phyloP scores from a whole-genome alignment of 176 grass and related monocot species.

The Carex pumila region DNA sequence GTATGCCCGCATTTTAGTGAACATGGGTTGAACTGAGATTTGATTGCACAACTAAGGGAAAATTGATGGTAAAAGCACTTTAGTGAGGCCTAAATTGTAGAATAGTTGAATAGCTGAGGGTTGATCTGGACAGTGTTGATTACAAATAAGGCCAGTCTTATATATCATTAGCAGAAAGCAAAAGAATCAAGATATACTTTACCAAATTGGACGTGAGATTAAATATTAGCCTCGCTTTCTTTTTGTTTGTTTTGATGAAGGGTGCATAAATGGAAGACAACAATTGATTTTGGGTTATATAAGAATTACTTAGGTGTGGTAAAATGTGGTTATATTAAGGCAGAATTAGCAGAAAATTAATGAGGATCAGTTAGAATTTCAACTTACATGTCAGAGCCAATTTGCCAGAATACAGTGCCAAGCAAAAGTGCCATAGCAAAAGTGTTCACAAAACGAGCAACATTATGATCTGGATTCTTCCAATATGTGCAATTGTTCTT shows the following conservation, averaged over 20 bases:
- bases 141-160: neutral
- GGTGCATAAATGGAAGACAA: neutral
- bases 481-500: slow-evolving; percentile 87
- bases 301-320: neutral
- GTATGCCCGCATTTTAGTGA: neutral
- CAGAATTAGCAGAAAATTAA: neutral
- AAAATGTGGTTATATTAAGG: neutral
- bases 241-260: neutral
- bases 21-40: neutral
- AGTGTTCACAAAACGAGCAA: slow-evolving; percentile 74
- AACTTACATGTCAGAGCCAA: slow-evolving; percentile 79
- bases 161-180: neutral
- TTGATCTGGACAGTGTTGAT: neutral
- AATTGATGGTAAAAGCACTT: neutral
- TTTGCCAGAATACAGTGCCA: slow-evolving; percentile 75
- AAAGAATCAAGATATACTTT: neutral
- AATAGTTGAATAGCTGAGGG: too few relatives aligned
- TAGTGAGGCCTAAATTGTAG: too few relatives aligned
- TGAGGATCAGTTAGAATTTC: neutral
- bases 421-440: slow-evolving; percentile 64
- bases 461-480: slow-evolving; percentile 91
- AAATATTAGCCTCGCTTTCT: neutral
- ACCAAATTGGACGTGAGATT: neutral
- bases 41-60: neutral
- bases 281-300: neutral